Conservation (phyloP, 805 yeast species). For the Naumovozyma baii region DNA sequence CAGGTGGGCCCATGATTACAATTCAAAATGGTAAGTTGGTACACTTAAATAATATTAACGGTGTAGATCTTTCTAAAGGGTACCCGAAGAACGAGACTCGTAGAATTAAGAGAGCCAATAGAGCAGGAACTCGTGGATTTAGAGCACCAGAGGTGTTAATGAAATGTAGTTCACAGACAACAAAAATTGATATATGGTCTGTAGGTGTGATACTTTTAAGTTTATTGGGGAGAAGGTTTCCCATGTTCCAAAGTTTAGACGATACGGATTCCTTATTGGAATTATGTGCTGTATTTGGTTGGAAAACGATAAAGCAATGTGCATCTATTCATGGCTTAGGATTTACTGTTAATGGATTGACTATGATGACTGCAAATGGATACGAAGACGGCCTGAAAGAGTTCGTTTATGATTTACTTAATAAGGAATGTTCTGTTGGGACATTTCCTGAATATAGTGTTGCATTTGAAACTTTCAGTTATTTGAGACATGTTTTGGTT, state of each 20-base stretch:
- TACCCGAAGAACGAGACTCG: constrained; percentile 82
- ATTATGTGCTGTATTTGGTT: constrained; percentile 71
- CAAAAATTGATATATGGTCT: constrained; percentile 84
- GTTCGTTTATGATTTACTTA: constrained; percentile 21
- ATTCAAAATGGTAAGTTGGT: constrained; percentile 27
- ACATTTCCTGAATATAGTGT: constrained; percentile 65
- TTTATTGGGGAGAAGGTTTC: constrained; percentile 69
- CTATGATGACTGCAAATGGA: constrained; percentile 33
- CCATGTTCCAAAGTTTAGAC: constrained; percentile 88
- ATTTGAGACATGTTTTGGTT: constrained; percentile 31
- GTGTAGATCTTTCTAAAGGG: constrained; percentile 43
- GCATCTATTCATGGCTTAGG: constrained; percentile 85
- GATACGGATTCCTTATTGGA: constrained; percentile 89
- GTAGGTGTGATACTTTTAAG: constrained; percentile 84
- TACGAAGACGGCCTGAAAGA: constrained; percentile 28
- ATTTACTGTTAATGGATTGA: constrained; percentile 55
- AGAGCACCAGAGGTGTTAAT: constrained; percentile 88
- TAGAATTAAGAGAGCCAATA: constrained; percentile 84
- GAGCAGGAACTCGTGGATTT: constrained; percentile 95
- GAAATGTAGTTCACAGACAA: constrained; percentile 75
- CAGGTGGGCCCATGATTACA: constrained; percentile 18
- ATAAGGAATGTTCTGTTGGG: constrained; percentile 36
- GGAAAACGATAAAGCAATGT: constrained; percentile 57
- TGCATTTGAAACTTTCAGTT: constrained; percentile 52
- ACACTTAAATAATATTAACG: constrained; percentile 26